phyloP scores from a whole-genome alignment of 2,329 filamentous ascomycete species.

The Laburnicola sp. region DNA sequence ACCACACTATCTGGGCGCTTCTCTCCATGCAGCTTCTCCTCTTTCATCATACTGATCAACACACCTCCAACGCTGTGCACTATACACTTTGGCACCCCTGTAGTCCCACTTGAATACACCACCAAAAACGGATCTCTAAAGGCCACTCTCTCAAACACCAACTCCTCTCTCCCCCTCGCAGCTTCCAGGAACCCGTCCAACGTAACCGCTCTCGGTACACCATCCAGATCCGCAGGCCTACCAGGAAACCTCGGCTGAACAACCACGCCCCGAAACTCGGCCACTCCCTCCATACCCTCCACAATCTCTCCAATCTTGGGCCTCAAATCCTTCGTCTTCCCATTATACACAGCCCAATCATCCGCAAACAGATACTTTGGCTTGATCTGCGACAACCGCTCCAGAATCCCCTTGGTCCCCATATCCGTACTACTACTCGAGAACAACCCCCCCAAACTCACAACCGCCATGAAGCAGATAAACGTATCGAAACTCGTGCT shows the following conservation, averaged over 20 bases:
- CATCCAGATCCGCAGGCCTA: constrained; percentile 61
- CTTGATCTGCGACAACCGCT: constrained; percentile 72
- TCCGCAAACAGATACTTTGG: constrained; percentile 84
- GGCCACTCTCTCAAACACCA: constrained; percentile 62
- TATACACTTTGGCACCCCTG: constrained; percentile 82
- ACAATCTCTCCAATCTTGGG: constrained; percentile 71
- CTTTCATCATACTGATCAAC: constrained; percentile 63
- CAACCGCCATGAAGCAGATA: constrained; percentile 69
- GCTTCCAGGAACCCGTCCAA: constrained; percentile 48
- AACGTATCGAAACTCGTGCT: constrained; percentile 76
- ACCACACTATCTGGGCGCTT: constrained; percentile 49
- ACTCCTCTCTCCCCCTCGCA: constrained; percentile 43
- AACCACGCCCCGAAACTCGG: constrained; percentile 65
- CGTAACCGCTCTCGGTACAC: constrained; percentile 54
- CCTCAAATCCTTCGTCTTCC: constrained; percentile 71
- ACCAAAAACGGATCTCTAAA: constrained; percentile 79
- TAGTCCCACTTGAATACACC: constrained; percentile 79
- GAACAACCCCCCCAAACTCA: constrained; percentile 74
- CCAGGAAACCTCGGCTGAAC: constrained; percentile 66
- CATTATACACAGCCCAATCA: constrained; percentile 78
- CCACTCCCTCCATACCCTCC: constrained; percentile 62
- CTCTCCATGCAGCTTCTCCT: constrained; percentile 59
- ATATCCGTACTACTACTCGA: constrained; percentile 80
- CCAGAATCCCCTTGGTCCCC: constrained; percentile 75
- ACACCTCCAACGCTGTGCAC: constrained; percentile 74